Evolutionary conservation across 129 eudicot genomes (phyloP).

Genomic region (Scalesia atractyloides): DNA sequence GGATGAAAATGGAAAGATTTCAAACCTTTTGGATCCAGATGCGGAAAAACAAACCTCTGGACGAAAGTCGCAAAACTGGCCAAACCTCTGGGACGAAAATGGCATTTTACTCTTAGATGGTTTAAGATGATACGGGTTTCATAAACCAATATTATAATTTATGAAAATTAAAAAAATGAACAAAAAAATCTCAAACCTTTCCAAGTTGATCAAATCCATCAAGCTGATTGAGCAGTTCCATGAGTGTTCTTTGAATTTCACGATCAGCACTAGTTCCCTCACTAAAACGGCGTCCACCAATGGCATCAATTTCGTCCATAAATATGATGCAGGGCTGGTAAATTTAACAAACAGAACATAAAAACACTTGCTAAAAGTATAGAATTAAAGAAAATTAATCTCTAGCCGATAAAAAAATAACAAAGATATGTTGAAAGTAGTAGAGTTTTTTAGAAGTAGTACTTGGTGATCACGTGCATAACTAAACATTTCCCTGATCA

Average conservation of each 20-base stretch:
- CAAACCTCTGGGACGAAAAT: no score
- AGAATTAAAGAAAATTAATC: neutral
- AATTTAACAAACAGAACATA: constrained; percentile 9
- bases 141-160: neutral
- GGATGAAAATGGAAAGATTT: no score
- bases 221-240: constrained; percentile 95
- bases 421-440: neutral
- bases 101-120: neutral
- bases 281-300: constrained; percentile 98
- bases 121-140: neutral
- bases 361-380: neutral
- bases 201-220: constrained; percentile 99
- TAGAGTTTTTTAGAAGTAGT: constrained; percentile 27
- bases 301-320: constrained; percentile 75
- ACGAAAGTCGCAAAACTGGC: no score
- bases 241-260: constrained; percentile 96
- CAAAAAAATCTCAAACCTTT: constrained; percentile 50
- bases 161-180: neutral
- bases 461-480: constrained; percentile 99
- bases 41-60: no score
- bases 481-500: constrained; percentile 94
- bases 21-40: no score
- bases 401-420: neutral
- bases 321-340: constrained; percentile 18
- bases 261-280: constrained; percentile 99